Evolutionary conservation across 2,329 filamentous ascomycete species (phyloP), one percentile per base, ranked within the genome.

Genomic region (Hypoxylon sp.): DNA sequence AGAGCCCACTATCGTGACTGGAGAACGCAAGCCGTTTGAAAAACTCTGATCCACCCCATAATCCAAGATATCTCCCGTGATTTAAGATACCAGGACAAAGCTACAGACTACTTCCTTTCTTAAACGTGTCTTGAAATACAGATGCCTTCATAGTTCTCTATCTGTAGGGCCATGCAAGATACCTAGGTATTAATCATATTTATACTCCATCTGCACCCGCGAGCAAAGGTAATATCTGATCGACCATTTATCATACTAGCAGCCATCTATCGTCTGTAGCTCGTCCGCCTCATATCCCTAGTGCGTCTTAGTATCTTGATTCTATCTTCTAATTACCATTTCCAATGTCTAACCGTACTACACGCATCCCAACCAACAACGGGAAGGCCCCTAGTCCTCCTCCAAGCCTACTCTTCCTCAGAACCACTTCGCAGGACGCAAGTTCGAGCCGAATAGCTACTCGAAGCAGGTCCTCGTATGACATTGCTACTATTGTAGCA

Each of bases 11-110:
- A 32, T 49, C 30, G 17, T 25, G 17, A 36, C 21, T 49, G n/a
- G 11, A 17, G 14, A 17, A 14, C 21, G 38, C 30, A 55, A 30
- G 41, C 49, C 38, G 19, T 45, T 59, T 58, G 28, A 23, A 60
- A 25, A 25, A 3, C 28, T 28, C 46, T 64, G 41, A 45, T 48
- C 25, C 13, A 23, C 53, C 45, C 49, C 32, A 46, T 14, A 32
- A 14, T 23, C 3, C 23, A 6, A 34, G 6, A 21, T 56, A 34
- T n/a, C 19, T 30, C 5, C 45, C 23, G 21, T 38, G n/a, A 56
- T 13, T n/a, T 21, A 43, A 14, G 36, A n/a, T 3, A 6, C 14
- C n/a, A 17, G 7, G 13, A 50, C 14, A 59, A 50, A 59, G 56
- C 56, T 36, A 23, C 17, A 2, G 9, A n/a, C 19, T 2, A 32